Base-by-base conservation (phyloP, 1,139 yeast genomes). In the Geotrichum macrosporum region DNA sequence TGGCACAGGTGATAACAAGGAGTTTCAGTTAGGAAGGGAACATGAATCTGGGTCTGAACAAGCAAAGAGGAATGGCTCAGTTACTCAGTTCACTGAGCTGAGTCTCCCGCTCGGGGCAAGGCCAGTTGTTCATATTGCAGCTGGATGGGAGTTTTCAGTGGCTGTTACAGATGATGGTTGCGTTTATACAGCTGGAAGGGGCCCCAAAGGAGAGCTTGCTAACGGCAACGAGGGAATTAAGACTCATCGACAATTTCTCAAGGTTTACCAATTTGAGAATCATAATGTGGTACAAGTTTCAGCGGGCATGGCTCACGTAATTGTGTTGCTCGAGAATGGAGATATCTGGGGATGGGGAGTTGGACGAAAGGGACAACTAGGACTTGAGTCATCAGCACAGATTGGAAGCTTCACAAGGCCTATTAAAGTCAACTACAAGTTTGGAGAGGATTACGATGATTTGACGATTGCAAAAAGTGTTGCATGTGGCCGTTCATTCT, bases 131-230 rank as follows among this genome's bases (percentile, higher is more conserved):
- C 39, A 24, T 16, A 22, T 46, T 3, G 69, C 77, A 2, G 79
- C 87, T 46, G 95, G 96, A 1, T 89, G 95, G 94, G 92, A 82
- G 53, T 84, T 71, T 58, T 73, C 85, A 0, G 65, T 84, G 0
- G 64, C 84, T 5, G 73, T 81, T 0, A 70, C 72, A 38, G 51
- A 41, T 0, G 52, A 61, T 0, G 70, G 73, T 39, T 63, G 67
- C 5, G 59, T 87, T 0, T 80, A 61, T 55, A 69, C 73, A 0
- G 69, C 79, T 55, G 95, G 95, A 0, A 42, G 51, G 10, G 95
- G 95, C 0, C 62, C 66, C 0, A 80, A 80, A 53, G 95, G 95
- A 0, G 95, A 87, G 58, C 66, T 87, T 31, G 96, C 95, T 0
- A 57, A 74, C 3, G 38, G 39, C 18, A 29, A 33, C 9, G 26